A percentile compares a stretch with the other conserved stretches of the same genome.
These are phyloP conservation scores for Puccinia hordei DNA, from an alignment of 1,284 basidiomycete species.

Conservation along the genomic window DNA sequence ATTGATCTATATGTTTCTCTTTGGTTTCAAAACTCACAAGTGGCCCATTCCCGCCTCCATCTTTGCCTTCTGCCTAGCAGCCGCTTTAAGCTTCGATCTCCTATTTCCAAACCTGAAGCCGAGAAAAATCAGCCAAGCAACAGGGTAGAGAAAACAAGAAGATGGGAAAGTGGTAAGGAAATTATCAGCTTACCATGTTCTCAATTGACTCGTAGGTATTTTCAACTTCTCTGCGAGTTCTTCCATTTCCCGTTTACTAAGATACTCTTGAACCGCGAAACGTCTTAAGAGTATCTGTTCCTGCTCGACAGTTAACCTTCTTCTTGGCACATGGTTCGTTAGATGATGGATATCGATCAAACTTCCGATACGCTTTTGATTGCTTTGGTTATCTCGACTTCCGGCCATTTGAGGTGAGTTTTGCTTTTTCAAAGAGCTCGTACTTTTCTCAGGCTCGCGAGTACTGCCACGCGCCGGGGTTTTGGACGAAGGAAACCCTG, in stretches of 20 bases:
- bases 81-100: conserved; percentile 39
- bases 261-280: conserved; percentile 37
- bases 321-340: conserved; percentile 36
- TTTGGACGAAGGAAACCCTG: background rate
- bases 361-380: conserved; percentile 19
- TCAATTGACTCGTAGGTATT: conserved; percentile 39
- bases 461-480: background rate
- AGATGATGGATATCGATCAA: conserved; percentile 27
- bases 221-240: conserved; percentile 35
- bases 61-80: conserved; percentile 37
- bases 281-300: conserved; percentile 40
- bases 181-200: conserved; percentile 18
- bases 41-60: conserved; percentile 44
- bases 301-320: conserved; percentile 40
- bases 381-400: background rate
- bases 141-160: background rate
- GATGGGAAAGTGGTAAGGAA: background rate
- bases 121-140: background rate
- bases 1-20: background rate
- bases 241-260: conserved; percentile 47
- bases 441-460: background rate
- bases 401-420: background rate
- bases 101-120: conserved; percentile 38
- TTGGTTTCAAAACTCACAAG: conserved; percentile 11
- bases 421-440: background rate